phyloP scores from a whole-genome alignment of 176 grass and related monocot genomes.

The Ampelocalamus luodianensis region DNA sequence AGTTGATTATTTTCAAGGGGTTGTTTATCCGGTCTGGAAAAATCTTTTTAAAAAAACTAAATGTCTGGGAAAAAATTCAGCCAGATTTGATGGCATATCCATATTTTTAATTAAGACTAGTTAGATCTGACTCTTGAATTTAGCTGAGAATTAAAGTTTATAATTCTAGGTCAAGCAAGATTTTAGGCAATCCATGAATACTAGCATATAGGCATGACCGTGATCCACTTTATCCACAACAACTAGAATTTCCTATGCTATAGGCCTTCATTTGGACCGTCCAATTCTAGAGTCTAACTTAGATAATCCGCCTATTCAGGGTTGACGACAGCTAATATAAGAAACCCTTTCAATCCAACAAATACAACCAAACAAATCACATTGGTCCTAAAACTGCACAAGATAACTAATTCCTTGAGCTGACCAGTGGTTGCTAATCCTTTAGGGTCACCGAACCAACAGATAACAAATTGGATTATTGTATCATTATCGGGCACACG shows the following conservation, averaged over 20 bases:
- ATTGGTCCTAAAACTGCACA: background rate
- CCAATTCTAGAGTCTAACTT: background rate
- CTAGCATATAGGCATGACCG: background rate
- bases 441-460: background rate
- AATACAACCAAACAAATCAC: background rate
- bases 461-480: background rate
- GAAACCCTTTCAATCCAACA: background rate
- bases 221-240: background rate
- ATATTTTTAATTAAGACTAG: background rate
- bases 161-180: background rate
- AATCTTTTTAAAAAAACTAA: background rate
- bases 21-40: background rate
- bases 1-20: background rate
- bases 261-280: background rate
- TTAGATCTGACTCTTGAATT: too few relatives aligned
- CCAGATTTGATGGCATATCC: background rate
- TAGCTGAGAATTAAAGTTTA: background rate
- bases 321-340: background rate
- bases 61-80: background rate
- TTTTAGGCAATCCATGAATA: background rate
- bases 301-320: background rate
- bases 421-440: background rate
- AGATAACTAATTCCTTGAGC: background rate
- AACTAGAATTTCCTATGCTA: background rate
- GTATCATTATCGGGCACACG: background rate